These are phyloP conservation scores for Fusarium sp. DNA, from an alignment of 2,329 filamentous ascomycete species.

Conservation along the genomic window DNA sequence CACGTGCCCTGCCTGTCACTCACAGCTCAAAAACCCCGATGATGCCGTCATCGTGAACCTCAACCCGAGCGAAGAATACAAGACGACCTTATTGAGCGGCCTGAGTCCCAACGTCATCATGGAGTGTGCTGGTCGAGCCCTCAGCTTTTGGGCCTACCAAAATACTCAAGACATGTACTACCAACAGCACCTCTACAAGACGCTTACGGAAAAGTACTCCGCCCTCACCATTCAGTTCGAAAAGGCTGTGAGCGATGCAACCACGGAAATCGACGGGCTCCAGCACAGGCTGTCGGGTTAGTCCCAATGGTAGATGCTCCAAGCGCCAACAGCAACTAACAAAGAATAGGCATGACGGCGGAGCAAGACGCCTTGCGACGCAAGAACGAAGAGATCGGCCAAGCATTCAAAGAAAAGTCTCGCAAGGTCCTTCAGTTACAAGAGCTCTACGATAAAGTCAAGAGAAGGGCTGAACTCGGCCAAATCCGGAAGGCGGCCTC, in stretches of 20 bases:
- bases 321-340: conserved; percentile 9
- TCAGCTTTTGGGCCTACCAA: conserved; percentile 91
- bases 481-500: conserved; percentile 67
- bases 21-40: conserved; percentile 75
- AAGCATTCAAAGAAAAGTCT: conserved; percentile 76
- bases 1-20: conserved; percentile 81
- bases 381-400: conserved; percentile 78
- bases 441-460: conserved; percentile 71
- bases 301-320: conserved; percentile 30
- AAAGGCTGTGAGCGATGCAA: conserved; percentile 79
- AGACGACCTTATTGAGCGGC: conserved; percentile 86
- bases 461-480: conserved; percentile 64
- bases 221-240: conserved; percentile 75
- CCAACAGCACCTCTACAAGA: conserved; percentile 79
- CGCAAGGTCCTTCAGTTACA: conserved; percentile 77
- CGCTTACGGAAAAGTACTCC: conserved; percentile 77
- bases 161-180: conserved; percentile 84
- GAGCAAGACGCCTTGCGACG: conserved; percentile 73
- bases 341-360: conserved; percentile 61
- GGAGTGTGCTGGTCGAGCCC: conserved; percentile 83
- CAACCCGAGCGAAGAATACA: conserved; percentile 88
- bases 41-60: conserved; percentile 79
- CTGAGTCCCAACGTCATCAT: conserved; percentile 84
- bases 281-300: conserved; percentile 73
- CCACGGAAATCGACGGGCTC: conserved; percentile 75